These are phyloP conservation scores for Trichoderma asperelloides DNA, from an alignment of 495 filamentous ascomycete species.

Conservation along the genomic window DNA sequence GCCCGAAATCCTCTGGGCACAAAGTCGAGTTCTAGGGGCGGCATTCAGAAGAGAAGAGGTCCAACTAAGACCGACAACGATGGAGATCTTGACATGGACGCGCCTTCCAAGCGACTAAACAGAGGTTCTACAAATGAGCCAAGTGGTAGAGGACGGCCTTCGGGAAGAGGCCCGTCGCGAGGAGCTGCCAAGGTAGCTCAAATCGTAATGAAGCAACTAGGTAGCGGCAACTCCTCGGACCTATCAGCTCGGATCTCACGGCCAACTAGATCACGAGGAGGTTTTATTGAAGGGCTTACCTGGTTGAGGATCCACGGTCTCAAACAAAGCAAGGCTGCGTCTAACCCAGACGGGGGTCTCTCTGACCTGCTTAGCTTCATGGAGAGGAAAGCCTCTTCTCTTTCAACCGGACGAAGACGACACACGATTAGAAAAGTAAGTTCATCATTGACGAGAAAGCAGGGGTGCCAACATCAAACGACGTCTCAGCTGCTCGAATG, in stretches of 20 bases:
- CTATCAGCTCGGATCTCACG: conserved; percentile 15
- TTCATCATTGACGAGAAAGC: conserved; percentile 27
- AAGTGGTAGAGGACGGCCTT: conserved; percentile 15
- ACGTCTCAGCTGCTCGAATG: conserved; percentile 3
- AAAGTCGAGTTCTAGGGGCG: conserved; percentile 39
- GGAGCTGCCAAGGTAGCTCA: conserved; percentile 24
- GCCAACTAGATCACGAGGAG: background rate
- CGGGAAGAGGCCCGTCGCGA: conserved; percentile 17
- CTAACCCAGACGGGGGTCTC: conserved; percentile 61
- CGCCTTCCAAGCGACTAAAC: conserved; percentile 14
- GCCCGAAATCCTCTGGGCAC: conserved; percentile 6
- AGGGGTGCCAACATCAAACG: conserved; percentile 4
- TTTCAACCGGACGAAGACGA: conserved; percentile 5
- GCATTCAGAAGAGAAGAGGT: conserved; percentile 60
- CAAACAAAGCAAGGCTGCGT: conserved; percentile 64
- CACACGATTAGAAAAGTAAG: conserved; percentile 77
- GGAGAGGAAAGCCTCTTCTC: conserved; percentile 63
- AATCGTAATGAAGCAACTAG: conserved; percentile 28
- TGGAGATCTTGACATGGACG: conserved; percentile 77
- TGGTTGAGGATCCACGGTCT: conserved; percentile 58
- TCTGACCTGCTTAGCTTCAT: conserved; percentile 66
- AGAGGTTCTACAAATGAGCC: background rate
- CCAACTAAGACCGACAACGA: conserved; percentile 57
- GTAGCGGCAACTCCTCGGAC: conserved; percentile 15
- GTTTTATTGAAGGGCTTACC: conserved; percentile 17